Evolutionary conservation across 805 yeast genomes (phyloP), one percentile per base, ranked within the genome.

Genomic region (Kuraishia capsulata): DNA sequence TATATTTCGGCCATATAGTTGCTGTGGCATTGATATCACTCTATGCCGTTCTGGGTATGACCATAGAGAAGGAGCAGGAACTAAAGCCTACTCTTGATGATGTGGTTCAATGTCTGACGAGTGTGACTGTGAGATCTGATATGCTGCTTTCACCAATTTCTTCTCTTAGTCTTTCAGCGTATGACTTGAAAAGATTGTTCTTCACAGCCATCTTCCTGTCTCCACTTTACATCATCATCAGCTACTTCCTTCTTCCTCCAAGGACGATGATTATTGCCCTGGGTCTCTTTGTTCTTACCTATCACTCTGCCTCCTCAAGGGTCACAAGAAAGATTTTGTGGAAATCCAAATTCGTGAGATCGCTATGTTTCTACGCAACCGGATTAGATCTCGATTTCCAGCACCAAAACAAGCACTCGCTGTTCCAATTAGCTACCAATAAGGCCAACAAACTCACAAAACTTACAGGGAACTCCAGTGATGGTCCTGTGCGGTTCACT

Each of bases 131-230:
- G 40, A 79, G 88, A 50, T 76, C 85, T 5, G 95, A 87, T 51
- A 62, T 87, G 53, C 63, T 90, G 36, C 64, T 89, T 33, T 69
- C 80, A 20, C 97, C 98, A n/a, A 64, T 90, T 35, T 77, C 89
- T 2, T 62, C 79, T 5, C 61, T 83, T 44, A 78, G 77, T n/a
- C 65, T 90, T 45, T 78, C 88, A 2, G 71, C 82, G 0, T 75
- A 82, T 49, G 97, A 89, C 52, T 71, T 88, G 46, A 79, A 81
- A 50, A 68, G 96, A 44, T 67, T 89, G 39, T 59, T 88, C 19
- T 81, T 87, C 54, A 87, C 97, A 9, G 82, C 95, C 1, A 73
- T 87, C 18, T 81, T 90, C 50, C 62, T 88, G 37, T 83, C 96
- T 1, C 98, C 98, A 4, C 56, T 85, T 6, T 88, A 92, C 57